These are phyloP conservation scores for Gilbertella persicaria DNA, from an alignment of 371 early-diverging fungal species.

Conservation along the genomic window DNA sequence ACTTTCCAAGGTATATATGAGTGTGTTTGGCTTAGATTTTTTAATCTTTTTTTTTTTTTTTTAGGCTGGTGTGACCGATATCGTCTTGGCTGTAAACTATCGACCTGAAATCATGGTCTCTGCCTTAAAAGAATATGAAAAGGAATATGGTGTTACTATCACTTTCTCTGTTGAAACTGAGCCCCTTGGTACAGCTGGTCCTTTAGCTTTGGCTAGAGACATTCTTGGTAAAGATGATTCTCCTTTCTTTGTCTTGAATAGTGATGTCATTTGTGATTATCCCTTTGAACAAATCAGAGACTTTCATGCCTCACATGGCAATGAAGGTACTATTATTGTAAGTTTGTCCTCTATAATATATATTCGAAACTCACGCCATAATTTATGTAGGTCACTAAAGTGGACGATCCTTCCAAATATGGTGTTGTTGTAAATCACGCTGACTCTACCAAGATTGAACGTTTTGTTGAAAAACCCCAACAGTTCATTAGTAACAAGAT, in stretches of 20 bases:
- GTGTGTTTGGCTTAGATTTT: not conserved
- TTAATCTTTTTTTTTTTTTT: slow-evolving; percentile 6
- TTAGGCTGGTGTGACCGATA: slow-evolving; percentile 96
- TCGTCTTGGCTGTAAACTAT: slow-evolving; percentile 99
- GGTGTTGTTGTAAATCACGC: slow-evolving; percentile 92
- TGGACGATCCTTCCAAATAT: slow-evolving; percentile 98
- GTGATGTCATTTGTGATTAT: slow-evolving; percentile 99
- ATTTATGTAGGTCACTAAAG: slow-evolving; percentile 81
- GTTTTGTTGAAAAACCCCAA: slow-evolving; percentile 99
- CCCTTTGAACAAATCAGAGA: slow-evolving; percentile 91
- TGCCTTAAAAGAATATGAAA: slow-evolving; percentile 87
- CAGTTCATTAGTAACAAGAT: slow-evolving; percentile 96
- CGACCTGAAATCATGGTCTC: slow-evolving; percentile 95
- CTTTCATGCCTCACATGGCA: slow-evolving; percentile 89
- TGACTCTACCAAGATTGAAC: slow-evolving; percentile 74
- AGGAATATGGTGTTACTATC: slow-evolving; percentile 90
- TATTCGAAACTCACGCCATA: slow-evolving; percentile 3
- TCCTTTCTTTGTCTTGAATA: slow-evolving; percentile 99
- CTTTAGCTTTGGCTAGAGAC: slow-evolving; percentile 93
- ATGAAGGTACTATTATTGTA: slow-evolving; percentile 94
- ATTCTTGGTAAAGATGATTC: slow-evolving; percentile 89
- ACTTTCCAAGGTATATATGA: slow-evolving; percentile 82
- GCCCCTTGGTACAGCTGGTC: slow-evolving; percentile 98
- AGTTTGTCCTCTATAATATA: slow-evolving; percentile 12
- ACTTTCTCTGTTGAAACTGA: slow-evolving; percentile 97